Evolutionary conservation across 306 rosid genomes (phyloP).

Genomic region (Medicago truncatula): MtrunA17r5.0-ANR NC_053044.1:38695001-38695500

Average conservation of each 20-base stretch:
- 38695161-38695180: neutral
- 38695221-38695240: neutral
- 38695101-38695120: neutral
- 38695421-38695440: conserved; percentile 41
- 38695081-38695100: neutral
- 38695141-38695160: neutral
- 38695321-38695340: neutral
- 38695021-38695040: no score
- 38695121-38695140: neutral
- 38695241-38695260: neutral
- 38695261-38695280: neutral
- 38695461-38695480: neutral
- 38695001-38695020: no score
- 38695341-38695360: neutral
- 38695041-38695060: no score
- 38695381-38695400: conserved; percentile 30
- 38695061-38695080: no score
- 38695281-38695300: neutral
- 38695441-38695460: neutral
- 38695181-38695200: neutral
- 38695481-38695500: conserved; percentile 31
- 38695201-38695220: neutral
- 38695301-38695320: neutral
- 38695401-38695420: conserved; percentile 20
- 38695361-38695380: neutral